phyloP scores from a whole-genome alignment of 805 yeast genomes.

The Metahyphopichia silvanorum region DNA sequence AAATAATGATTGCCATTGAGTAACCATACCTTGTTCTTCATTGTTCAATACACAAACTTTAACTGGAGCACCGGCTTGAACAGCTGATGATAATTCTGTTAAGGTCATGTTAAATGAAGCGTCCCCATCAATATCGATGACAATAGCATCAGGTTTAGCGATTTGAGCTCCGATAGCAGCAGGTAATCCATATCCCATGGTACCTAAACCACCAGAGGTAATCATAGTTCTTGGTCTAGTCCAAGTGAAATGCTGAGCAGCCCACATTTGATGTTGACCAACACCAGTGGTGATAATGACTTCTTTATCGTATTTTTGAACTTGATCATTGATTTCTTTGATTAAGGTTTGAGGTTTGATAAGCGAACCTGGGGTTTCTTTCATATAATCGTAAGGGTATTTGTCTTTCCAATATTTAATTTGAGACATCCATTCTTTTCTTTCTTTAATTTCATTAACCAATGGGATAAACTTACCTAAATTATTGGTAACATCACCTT shows the following conservation, averaged over 20 bases:
- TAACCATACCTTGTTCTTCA: slow-evolving; percentile 99
- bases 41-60: slow-evolving; percentile 88
- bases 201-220: slow-evolving; percentile 98
- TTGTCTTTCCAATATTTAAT: slow-evolving; percentile 79
- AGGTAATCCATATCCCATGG: slow-evolving; percentile 98
- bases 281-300: slow-evolving; percentile 96
- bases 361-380: slow-evolving; percentile 73
- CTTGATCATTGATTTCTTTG: slow-evolving; percentile 70
- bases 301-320: slow-evolving; percentile 60
- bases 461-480: slow-evolving; percentile 70
- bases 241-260: slow-evolving; percentile 97
- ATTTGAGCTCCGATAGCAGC: slow-evolving; percentile 98
- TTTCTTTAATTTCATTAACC: slow-evolving; percentile 57
- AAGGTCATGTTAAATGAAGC: slow-evolving; percentile 99
- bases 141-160: slow-evolving; percentile 90
- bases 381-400: slow-evolving; percentile 81
- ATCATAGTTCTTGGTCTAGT: slow-evolving; percentile 87
- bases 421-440: slow-evolving; percentile 77
- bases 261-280: slow-evolving; percentile 99
- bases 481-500: slow-evolving; percentile 89
- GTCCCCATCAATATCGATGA: slow-evolving; percentile 97
- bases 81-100: slow-evolving; percentile 89
- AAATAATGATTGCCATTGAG: slow-evolving; percentile 98
- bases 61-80: slow-evolving; percentile 88
- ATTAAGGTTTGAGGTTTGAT: slow-evolving; percentile 94